Base-by-base conservation (phyloP, 2,329 filamentous ascomycete species). In the Paraconiothyrium brasiliense region DNA sequence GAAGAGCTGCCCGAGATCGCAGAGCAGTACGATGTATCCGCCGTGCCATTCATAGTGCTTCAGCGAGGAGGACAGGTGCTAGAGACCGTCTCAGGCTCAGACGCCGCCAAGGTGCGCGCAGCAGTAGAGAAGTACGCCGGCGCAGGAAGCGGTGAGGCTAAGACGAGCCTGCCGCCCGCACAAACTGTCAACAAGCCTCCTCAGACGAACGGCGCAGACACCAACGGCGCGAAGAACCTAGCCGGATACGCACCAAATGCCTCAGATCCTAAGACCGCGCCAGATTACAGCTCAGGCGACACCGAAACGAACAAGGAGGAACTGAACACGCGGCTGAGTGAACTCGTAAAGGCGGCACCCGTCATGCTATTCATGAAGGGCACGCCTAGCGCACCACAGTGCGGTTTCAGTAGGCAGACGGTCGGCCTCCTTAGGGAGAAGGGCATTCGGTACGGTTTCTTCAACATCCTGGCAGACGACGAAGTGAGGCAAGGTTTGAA, bases 311-410 rank as follows among this genome's bases (percentile, higher is more conserved):
- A 86, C 54, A 94, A 94, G 81, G 92, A 97, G 78, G 93, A 96
- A 67, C 83, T 99, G 57, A 89, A 93, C 79, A 89, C 91, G 78
- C 86, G 94, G 35, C 84, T 99, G 41, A 86, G 82, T 22, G 92
- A 96, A 70, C 85, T 99, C 39, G 94, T 98, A 68, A 97, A 94
- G 83, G 95, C 95, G 5, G 94, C 95, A 35, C 93, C 94, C 0
- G 94, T 99, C 35, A 99, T 99, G 95, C 84, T 99, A 32, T 99
- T 99, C 81, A 97, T 97, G 93, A 97, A 97, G 83, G 94, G 93
- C n/a, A 96, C 92, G 2, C 93, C 93, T 0, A 92, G 89, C 67
- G 86, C 88, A 35, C 93, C 93, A 1, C 92, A 97, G 79, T 97
- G 94, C 74, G 93, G 95, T 2, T 99, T 99, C 81, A 97, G 92